A percentile compares a stretch with the other conserved stretches of the same genome.
Evolutionary conservation across 2,329 filamentous ascomycete species (phyloP).

Genomic region (Conoideocrella luteorostrata): DNA sequence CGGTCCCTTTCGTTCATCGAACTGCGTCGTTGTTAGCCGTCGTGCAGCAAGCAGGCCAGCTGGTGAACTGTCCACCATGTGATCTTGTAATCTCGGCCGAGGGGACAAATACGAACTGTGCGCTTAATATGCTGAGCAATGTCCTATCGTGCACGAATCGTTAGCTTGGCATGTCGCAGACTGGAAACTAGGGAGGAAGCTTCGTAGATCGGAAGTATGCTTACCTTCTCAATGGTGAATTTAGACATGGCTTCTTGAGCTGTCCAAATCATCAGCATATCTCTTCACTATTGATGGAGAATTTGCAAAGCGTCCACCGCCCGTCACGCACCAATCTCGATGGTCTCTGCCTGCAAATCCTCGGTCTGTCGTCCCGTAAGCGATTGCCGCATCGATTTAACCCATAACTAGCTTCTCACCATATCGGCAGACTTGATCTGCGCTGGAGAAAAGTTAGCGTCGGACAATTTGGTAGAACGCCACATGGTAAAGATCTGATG

Average conservation of each 20-base stretch:
- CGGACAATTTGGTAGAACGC: neutral
- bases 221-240: constrained; percentile 56
- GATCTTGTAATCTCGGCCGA: neutral
- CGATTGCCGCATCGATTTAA: neutral
- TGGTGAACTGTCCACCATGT: no score
- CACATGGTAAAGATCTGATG: neutral
- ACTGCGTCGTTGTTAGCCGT: constrained; percentile 45
- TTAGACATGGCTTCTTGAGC: constrained; percentile 59
- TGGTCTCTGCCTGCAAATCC: constrained; percentile 92
- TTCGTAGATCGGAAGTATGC: constrained; percentile 7
- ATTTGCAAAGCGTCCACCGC: neutral
- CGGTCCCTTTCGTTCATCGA: constrained; percentile 92
- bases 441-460: constrained; percentile 45
- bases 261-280: constrained; percentile 19
- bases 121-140: constrained; percentile 95
- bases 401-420: constrained; percentile 47
- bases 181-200: neutral
- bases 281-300: neutral
- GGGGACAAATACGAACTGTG: constrained; percentile 51
- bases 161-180: constrained; percentile 12
- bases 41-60: neutral
- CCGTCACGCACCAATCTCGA: constrained; percentile 76
- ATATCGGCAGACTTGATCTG: constrained; percentile 98
- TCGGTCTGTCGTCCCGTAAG: constrained; percentile 61
- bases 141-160: constrained; percentile 52